Percentiles rank a stretch among this genome's conserved stretches.
phyloP scores from a whole-genome alignment of 2,329 filamentous ascomycete species.

The Elsinoe australis region DNA sequence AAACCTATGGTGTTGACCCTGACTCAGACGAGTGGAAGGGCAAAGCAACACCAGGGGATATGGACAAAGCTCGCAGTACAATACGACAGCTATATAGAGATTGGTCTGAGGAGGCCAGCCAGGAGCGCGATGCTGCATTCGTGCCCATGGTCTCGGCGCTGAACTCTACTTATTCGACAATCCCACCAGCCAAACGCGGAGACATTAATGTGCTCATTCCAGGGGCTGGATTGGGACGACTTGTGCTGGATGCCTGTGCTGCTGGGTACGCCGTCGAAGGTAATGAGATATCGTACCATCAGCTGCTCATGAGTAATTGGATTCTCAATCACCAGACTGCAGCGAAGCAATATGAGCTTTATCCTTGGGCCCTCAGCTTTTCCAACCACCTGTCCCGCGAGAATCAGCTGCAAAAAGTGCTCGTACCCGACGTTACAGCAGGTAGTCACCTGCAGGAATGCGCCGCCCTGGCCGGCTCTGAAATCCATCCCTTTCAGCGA shows the following conservation, averaged over 20 bases:
- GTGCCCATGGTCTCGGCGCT: constrained; percentile 63
- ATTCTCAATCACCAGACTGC: constrained; percentile 60
- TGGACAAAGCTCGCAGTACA: constrained; percentile 88
- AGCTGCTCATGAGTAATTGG: constrained; percentile 76
- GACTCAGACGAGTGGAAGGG: constrained; percentile 56
- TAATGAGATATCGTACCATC: constrained; percentile 93
- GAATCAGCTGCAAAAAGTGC: constrained; percentile 67
- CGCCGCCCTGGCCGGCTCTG: constrained; percentile 20
- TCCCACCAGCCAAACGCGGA: constrained; percentile 23
- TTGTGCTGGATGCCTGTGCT: constrained; percentile 78
- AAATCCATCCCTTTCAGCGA: constrained; percentile 45
- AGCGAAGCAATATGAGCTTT: constrained; percentile 61
- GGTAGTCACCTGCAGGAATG: constrained; percentile 31
- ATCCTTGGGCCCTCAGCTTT: constrained; percentile 80
- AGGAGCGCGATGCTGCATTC: constrained; percentile 71
- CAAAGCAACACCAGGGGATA: constrained; percentile 62
- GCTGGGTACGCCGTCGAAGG: constrained; percentile 71
- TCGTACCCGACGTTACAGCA: constrained; percentile 65
- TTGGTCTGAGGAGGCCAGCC: constrained; percentile 72
- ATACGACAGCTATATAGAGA: constrained; percentile 91
- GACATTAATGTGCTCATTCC: constrained; percentile 67
- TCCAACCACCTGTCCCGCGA: constrained; percentile 70
- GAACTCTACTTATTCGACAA: constrained; percentile 37
- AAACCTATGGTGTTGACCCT: constrained; percentile 53
- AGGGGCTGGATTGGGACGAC: constrained; percentile 76